phyloP scores from a whole-genome alignment of 2,329 filamentous ascomycete genomes.

The Huntiella decipiens region DNA sequence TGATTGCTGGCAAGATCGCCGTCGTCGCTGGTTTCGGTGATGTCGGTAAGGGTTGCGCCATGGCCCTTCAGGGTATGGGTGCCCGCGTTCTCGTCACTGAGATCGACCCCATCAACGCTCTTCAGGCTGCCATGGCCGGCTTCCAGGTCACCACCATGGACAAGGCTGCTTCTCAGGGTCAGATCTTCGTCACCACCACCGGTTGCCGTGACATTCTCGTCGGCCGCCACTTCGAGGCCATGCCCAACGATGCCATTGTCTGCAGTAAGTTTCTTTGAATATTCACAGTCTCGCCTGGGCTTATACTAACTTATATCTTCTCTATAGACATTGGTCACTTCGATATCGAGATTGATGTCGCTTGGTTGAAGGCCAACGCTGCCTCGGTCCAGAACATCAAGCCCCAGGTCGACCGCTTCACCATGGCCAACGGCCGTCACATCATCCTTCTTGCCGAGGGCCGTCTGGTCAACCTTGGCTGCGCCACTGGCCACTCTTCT shows the following conservation, averaged over 20 bases:
- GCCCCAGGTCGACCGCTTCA: constrained; percentile 97
- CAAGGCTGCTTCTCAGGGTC: constrained; percentile 69
- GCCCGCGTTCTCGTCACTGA: constrained; percentile 92
- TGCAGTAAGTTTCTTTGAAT: constrained; percentile 48
- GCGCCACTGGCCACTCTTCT: constrained; percentile 95
- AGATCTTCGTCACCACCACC: constrained; percentile 99
- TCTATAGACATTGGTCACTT: constrained; percentile 85
- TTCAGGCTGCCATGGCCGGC: constrained; percentile 93
- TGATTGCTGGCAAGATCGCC: constrained; percentile 98
- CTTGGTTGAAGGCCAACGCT: constrained; percentile 96
- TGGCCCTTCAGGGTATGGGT: constrained; percentile 93
- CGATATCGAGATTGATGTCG: constrained; percentile 98
- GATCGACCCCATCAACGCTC: constrained; percentile 97
- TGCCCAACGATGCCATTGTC: constrained; percentile 96
- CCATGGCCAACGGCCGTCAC: constrained; percentile 82
- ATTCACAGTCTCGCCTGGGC: neutral
- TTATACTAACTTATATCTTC: neutral
- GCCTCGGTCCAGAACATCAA: constrained; percentile 95
- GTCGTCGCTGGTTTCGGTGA: constrained; percentile 97
- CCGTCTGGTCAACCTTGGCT: constrained; percentile 97
- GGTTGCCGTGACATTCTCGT: constrained; percentile 96
- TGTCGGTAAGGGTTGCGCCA: constrained; percentile 95
- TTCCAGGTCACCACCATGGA: constrained; percentile 98
- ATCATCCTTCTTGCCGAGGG: constrained; percentile 98
- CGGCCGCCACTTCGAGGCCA: constrained; percentile 79